Percentiles rank a stretch among this genome's conserved stretches.
phyloP scores from a whole-genome alignment of 305 asterid genomes.

The Ajuga reptans region DNA sequence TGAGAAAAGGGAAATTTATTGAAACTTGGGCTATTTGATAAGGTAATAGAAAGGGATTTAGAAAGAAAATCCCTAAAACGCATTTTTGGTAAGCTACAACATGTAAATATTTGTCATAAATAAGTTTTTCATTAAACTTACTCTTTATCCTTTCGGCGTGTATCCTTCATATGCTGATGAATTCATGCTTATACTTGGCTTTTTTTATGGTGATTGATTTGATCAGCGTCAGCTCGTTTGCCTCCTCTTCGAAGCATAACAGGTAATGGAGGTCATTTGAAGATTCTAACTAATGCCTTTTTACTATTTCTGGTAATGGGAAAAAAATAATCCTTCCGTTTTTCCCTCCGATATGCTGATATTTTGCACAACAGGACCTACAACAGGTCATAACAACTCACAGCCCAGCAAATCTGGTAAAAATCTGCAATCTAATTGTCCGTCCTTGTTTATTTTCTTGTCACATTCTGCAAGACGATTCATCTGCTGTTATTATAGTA shows the following conservation, averaged over 20 bases:
- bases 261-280: constrained; percentile 30
- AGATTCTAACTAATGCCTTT: no score
- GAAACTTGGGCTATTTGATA: neutral
- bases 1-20: neutral
- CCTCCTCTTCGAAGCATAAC: constrained; percentile 63
- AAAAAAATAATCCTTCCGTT: neutral
- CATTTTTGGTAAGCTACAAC: no score
- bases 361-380: neutral
- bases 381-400: constrained; percentile 28
- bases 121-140: neutral
- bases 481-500: no score
- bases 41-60: neutral
- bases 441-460: no score
- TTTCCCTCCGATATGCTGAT: neutral
- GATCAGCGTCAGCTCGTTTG: constrained; percentile 47
- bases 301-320: no score
- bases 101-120: no score
- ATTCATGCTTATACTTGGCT: neutral
- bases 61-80: no score
- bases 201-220: constrained; percentile 18
- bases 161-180: neutral
- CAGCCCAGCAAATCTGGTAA: constrained; percentile 28
- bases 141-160: neutral
- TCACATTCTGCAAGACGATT: no score
- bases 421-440: neutral